Conservation (phyloP, 2,329 filamentous ascomycete genomes). For the Polychaeton citri region DNA sequence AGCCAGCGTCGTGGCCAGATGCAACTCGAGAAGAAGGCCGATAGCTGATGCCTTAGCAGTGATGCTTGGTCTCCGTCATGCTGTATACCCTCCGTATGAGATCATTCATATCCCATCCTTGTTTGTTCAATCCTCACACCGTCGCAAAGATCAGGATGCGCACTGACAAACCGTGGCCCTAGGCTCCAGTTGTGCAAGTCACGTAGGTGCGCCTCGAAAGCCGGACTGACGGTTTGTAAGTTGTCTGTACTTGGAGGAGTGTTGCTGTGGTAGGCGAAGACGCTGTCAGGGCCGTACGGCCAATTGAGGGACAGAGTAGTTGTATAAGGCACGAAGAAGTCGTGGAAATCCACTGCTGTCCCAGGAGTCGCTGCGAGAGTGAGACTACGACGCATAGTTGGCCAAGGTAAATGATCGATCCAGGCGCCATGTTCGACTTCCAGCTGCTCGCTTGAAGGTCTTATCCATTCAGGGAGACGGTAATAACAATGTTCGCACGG, state of each 20-base stretch:
- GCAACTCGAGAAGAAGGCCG: background rate
- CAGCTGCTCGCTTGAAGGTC: conserved; percentile 53
- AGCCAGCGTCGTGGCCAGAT: too few species aligned
- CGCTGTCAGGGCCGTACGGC: conserved; percentile 64
- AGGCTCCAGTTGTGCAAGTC: conserved; percentile 71
- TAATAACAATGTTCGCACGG: conserved; percentile 70
- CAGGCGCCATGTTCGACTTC: conserved; percentile 60
- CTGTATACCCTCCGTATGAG: background rate
- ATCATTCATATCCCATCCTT: background rate
- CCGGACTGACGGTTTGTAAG: conserved; percentile 62
- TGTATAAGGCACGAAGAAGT: conserved; percentile 75
- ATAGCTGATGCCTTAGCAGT: background rate
- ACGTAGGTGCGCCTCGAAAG: conserved; percentile 68
- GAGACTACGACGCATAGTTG: conserved; percentile 57
- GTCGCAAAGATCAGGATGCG: conserved; percentile 18
- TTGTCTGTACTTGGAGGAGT: conserved; percentile 10
- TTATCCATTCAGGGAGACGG: conserved; percentile 59
- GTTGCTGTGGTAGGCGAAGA: conserved; percentile 39
- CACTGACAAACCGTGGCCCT: conserved; percentile 36
- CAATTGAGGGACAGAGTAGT: conserved; percentile 66
- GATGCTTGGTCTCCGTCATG: background rate
- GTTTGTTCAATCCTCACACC: conserved; percentile 13
- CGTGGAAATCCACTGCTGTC: conserved; percentile 50
- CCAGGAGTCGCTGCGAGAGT: conserved; percentile 31
- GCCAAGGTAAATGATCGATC: conserved; percentile 74